Evolutionary conservation across 2,329 filamentous ascomycete species (phyloP).

Genomic region (Chaetomiaceae sp.): DNA sequence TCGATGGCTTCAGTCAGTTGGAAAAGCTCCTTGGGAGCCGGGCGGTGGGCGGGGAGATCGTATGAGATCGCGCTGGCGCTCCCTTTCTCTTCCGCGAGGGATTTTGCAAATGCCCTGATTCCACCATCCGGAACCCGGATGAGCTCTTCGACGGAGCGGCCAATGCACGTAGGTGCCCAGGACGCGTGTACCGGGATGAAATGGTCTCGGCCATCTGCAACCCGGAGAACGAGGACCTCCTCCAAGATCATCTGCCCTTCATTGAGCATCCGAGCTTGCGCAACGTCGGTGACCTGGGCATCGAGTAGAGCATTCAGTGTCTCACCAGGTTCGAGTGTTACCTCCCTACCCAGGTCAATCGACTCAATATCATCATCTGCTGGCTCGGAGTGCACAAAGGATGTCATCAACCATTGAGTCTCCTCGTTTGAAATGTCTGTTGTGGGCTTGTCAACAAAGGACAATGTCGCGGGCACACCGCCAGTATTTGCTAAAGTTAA

Average conservation of each 20-base stretch:
- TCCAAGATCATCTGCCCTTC: slow-evolving; percentile 63
- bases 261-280: slow-evolving; percentile 67
- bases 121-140: slow-evolving; percentile 81
- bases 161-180: slow-evolving; percentile 81
- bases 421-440: slow-evolving; percentile 40
- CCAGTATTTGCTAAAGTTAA: slow-evolving; percentile 92
- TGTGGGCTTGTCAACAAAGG: slow-evolving; percentile 69
- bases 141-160: slow-evolving; percentile 81
- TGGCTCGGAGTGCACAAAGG: slow-evolving; percentile 52
- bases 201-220: slow-evolving; percentile 80
- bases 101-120: slow-evolving; percentile 51
- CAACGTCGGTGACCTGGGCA: slow-evolving; percentile 59
- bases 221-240: slow-evolving; percentile 81
- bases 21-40: slow-evolving; percentile 84
- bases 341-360: slow-evolving; percentile 40
- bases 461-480: slow-evolving; percentile 71
- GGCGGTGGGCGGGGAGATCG: slow-evolving; percentile 61
- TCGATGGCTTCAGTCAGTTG: slow-evolving; percentile 78
- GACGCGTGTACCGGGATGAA: slow-evolving; percentile 76
- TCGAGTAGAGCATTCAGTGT: slow-evolving; percentile 67
- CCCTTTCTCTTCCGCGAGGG: slow-evolving; percentile 32
- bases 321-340: slow-evolving; percentile 79
- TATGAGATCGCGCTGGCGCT: slow-evolving; percentile 48
- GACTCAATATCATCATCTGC: slow-evolving; percentile 31
- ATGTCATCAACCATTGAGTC: slow-evolving; percentile 67